Base-by-base conservation (phyloP, 805 yeast genomes). In the Aciculoconidium aculeatum region DNA sequence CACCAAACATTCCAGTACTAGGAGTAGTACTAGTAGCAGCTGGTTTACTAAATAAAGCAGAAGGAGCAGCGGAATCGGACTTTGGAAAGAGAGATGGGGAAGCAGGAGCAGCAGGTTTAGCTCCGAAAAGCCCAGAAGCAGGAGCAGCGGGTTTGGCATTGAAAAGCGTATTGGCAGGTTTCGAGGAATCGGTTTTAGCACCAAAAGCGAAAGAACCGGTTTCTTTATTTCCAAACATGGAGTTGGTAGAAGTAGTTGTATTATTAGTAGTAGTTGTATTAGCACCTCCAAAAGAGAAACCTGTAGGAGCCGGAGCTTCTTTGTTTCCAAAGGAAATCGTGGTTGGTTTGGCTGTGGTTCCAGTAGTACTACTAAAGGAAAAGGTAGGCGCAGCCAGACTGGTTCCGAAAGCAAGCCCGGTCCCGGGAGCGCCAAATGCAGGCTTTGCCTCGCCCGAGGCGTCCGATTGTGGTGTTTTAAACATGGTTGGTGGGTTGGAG, bases 1-100 rank as follows among this genome's bases (percentile, higher is more conserved):
- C 17, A 7, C 37, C 39, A 26, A 35, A 35, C 14, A 29, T 29
- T 5, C 34, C 26, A 12, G 17, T 12, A 10, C 31, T 28, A 9
- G 25, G n/a, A 17, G 23, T 17, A 11, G 27, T 16, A 4, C 14
- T 17, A 21, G 30, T 18, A 18, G 21, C 21, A 18, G 10, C 21
- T n/a, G n/a, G 22, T 18, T 26, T 24, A n/a, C 16, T 19, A n/a
- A n/a, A 15, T 24, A 12, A 12, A 11, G 15, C 21, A 11, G 28
- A 11, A 5, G 28, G 6, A 15, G 27, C 27, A 11, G 22, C 16
- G 5, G 16, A 11, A 21, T 19, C 24, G 11, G 19, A 17, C 15
- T 8, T 18, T 9, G n/a, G n/a, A n/a, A n/a, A 34, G n/a, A n/a
- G n/a, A n/a, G n/a, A n/a, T n/a, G n/a, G 23, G 7, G 19, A 26